phyloP scores from a whole-genome alignment of 495 filamentous ascomycete species.

The Corynascus novoguineensis region DNA sequence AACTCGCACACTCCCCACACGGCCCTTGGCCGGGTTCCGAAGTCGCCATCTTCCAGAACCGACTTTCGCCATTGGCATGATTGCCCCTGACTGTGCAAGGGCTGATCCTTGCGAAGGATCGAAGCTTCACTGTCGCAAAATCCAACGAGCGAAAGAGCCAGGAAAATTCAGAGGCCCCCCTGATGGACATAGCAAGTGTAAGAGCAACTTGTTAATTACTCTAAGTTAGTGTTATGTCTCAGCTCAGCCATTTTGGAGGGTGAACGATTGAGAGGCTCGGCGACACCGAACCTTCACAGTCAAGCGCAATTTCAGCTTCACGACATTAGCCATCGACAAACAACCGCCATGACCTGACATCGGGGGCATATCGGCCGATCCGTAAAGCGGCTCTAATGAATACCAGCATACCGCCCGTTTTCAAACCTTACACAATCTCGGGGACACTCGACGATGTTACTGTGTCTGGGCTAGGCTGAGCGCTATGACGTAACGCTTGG shows the following conservation, averaged over 20 bases:
- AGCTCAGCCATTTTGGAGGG: slow-evolving; percentile 1
- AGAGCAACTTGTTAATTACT: not conserved
- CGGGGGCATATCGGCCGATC: not conserved
- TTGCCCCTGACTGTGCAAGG: not conserved
- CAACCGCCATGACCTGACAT: no score
- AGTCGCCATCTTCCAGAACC: not conserved
- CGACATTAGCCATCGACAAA: not conserved
- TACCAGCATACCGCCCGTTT: not conserved
- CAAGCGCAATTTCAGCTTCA: no score
- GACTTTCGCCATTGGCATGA: not conserved
- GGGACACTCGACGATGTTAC: not conserved
- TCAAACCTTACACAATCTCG: no score
- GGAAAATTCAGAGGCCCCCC: no score
- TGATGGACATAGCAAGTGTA: no score
- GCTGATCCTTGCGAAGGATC: not conserved
- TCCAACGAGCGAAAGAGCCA: no score
- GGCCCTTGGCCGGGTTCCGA: not conserved
- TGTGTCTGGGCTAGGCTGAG: not conserved
- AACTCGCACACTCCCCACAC: not conserved
- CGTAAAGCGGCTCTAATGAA: not conserved
- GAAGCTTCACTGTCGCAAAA: no score
- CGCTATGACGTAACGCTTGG: not conserved
- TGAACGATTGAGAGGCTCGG: not conserved
- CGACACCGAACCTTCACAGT: no score
- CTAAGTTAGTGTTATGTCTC: no score